These are phyloP conservation scores for Colletotrichum trifolii DNA, from an alignment of 2,329 filamentous ascomycete species.

Conservation along the genomic window DNA sequence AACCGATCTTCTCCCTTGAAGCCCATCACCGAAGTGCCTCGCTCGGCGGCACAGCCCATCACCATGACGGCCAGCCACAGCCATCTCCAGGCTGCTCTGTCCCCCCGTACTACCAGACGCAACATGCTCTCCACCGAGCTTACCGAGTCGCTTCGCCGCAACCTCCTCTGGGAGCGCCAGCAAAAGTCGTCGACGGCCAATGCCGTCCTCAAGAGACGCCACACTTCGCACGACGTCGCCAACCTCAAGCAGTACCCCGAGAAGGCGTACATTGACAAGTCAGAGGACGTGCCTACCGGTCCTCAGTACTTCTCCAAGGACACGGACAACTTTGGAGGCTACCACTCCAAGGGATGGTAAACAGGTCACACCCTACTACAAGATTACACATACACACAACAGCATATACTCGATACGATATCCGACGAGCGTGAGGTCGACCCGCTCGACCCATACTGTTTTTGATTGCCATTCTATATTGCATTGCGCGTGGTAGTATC, in stretches of 20 bases:
- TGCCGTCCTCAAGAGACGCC: constrained; percentile 87
- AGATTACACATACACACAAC: constrained; percentile 20
- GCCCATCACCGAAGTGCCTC: constrained; percentile 71
- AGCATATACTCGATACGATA: constrained; percentile 34
- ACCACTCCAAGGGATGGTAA: constrained; percentile 88
- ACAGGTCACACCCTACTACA: not conserved
- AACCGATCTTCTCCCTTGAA: constrained; percentile 60
- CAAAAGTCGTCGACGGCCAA: constrained; percentile 92
- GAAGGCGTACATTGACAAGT: constrained; percentile 68
- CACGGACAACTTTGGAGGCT: constrained; percentile 72
- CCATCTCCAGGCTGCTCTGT: constrained; percentile 79
- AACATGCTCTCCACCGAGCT: constrained; percentile 97
- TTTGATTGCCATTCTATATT: constrained; percentile 23
- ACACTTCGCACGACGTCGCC: constrained; percentile 90
- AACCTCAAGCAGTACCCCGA: constrained; percentile 87
- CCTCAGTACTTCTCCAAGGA: constrained; percentile 89
- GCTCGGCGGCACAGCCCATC: constrained; percentile 81
- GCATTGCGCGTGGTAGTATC: constrained; percentile 36
- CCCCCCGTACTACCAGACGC: constrained; percentile 88
- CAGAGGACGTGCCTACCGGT: constrained; percentile 72
- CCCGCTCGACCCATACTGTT: constrained; percentile 22
- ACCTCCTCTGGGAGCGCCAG: constrained; percentile 94
- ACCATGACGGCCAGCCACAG: constrained; percentile 71
- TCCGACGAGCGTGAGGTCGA: constrained; percentile 23
- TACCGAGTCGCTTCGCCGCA: constrained; percentile 89